Evolutionary conservation across 805 yeast genomes (phyloP), one percentile per base, ranked within the genome.

Genomic region (Brettanomyces anomalus): DNA sequence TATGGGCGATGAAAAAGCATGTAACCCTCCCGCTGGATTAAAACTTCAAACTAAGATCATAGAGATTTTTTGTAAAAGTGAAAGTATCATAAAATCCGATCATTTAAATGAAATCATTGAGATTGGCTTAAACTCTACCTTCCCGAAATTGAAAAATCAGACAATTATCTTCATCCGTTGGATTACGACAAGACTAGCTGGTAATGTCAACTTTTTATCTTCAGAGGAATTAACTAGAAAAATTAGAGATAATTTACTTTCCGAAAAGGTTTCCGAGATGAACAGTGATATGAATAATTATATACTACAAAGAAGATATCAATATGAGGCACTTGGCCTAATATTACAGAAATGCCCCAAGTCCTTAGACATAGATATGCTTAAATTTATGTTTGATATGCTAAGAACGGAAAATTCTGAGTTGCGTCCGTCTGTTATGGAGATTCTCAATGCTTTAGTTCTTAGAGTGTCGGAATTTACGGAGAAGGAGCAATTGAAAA

Each of bases 301-400:
- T 13, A 36, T 74, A 3, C 50, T 61, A 4, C 80, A 76, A 49
- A 70, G 93, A 50, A 71, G 73, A 52, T 61, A 70, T 33, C 86
- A 84, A 50, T 89, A 86, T 54, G 95, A 85, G 56, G 80, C 94
- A 0, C 59, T 89, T 19, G 93, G 95, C 2, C 71, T 77, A 17
- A 67, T 89, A 6, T 55, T 83, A 40, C 50, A 71, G 43, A 67
- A 71, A 30, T 66, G 72, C 33, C 66, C 74, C 1, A 50, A 56
- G 1, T 56, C 79, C 28, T 51, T 62, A 13, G 79, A 78, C 51
- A 60, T 80, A 32, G 57, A 71, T 0, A 76, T 72, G 47, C 56
- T 86, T 33, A 74, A 73, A 40, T 88, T 87, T 53, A 61, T 89
- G 16, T 79, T 88, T 48, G 78, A 79, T 32, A 79, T 93, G 19